phyloP scores from a whole-genome alignment of 495 filamentous ascomycete species.

The Daldinia decipiens region DNA sequence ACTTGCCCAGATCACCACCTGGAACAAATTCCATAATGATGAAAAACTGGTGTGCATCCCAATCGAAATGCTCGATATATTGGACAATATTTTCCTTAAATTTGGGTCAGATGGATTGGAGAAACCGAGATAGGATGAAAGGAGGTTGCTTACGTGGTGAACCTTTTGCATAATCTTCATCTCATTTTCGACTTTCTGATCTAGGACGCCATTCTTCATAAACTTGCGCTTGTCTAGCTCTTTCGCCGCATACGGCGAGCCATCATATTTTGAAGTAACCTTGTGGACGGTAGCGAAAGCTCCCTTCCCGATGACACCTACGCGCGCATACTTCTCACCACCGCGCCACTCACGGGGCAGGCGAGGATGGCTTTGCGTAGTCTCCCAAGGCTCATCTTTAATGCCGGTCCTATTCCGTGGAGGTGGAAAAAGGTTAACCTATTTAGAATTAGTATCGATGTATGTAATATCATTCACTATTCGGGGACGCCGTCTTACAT shows the following conservation, averaged over 20 bases:
- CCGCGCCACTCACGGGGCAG: slow-evolving; percentile 76
- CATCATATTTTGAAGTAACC: slow-evolving; percentile 80
- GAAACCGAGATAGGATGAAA: neutral
- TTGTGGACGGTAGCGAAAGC: slow-evolving; percentile 94
- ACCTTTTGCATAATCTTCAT: slow-evolving; percentile 91
- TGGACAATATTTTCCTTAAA: slow-evolving; percentile 91
- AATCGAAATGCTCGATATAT: slow-evolving; percentile 86
- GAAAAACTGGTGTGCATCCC: slow-evolving; percentile 82
- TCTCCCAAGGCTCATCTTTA: slow-evolving; percentile 12
- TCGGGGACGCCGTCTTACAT: slow-evolving; percentile 45
- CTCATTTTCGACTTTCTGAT: slow-evolving; percentile 91
- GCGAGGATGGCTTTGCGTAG: slow-evolving; percentile 34
- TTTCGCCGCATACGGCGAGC: slow-evolving; percentile 85
- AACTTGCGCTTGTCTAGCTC: slow-evolving; percentile 89
- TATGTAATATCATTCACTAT: neutral
- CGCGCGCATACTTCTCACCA: slow-evolving; percentile 81
- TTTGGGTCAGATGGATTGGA: slow-evolving; percentile 34
- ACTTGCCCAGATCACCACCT: slow-evolving; percentile 81
- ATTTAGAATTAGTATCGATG: slow-evolving; percentile 18
- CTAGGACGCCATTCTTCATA: slow-evolving; percentile 85
- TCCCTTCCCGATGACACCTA: slow-evolving; percentile 84
- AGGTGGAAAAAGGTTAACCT: slow-evolving; percentile 48
- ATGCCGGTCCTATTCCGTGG: slow-evolving; percentile 3
- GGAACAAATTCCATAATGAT: slow-evolving; percentile 93
- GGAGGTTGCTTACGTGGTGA: slow-evolving; percentile 72